Conservation (phyloP, 805 yeast species). For the Yamadazyma paraphyllophila region DNA sequence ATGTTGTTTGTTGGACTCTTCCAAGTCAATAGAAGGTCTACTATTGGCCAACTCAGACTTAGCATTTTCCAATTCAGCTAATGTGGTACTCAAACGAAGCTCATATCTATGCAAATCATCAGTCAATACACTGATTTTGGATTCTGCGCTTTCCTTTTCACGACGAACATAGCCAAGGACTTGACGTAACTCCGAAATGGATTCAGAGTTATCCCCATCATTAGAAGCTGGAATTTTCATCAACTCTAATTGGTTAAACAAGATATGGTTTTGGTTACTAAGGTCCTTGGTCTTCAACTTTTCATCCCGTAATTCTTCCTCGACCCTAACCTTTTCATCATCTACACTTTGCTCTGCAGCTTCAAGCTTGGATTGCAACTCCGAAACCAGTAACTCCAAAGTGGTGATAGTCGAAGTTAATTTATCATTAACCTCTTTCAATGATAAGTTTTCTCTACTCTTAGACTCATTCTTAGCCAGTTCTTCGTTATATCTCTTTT, state of each 20-base stretch:
- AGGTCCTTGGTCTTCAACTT: conserved; percentile 53
- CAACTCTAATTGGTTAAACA: conserved; percentile 65
- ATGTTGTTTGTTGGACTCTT: conserved; percentile 40
- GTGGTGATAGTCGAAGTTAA: conserved; percentile 14
- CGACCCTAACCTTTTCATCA: conserved; percentile 22
- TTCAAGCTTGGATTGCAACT: conserved; percentile 14
- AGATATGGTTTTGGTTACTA: conserved; percentile 62
- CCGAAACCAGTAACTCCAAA: neutral
- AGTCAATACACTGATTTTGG: conserved; percentile 38
- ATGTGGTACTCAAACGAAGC: conserved; percentile 42
- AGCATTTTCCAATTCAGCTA: conserved; percentile 50
- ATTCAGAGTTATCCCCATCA: conserved; percentile 8
- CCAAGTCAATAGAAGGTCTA: conserved; percentile 19
- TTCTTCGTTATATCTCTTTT: conserved; percentile 54
- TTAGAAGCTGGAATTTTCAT: conserved; percentile 9
- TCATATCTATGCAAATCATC: conserved; percentile 57
- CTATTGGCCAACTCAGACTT: conserved; percentile 45
- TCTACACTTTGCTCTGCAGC: conserved; percentile 19
- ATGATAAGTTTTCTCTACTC: conserved; percentile 26
- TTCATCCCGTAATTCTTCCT: conserved; percentile 39
- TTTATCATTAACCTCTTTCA: conserved; percentile 18
- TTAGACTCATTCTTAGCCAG: conserved; percentile 54
- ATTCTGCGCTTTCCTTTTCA: conserved; percentile 69
- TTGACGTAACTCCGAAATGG: conserved; percentile 36
- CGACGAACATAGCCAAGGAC: conserved; percentile 63